A percentile compares a stretch with the other conserved stretches of the same genome.
phyloP scores from a whole-genome alignment of 768 basidiomycete species.

The Brasilioporus rufonigricans region DNA sequence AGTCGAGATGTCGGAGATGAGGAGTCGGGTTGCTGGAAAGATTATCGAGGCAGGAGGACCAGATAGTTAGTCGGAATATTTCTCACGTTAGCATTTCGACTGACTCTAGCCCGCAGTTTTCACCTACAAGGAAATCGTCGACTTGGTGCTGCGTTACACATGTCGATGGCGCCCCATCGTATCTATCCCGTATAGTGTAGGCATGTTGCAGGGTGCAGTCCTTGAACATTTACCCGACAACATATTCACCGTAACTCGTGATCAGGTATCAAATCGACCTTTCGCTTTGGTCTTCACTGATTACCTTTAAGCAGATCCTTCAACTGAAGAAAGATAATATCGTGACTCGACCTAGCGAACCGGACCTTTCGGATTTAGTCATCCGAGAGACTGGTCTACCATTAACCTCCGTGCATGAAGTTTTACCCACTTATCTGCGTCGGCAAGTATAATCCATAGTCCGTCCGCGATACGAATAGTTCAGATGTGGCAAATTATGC shows the following conservation, averaged over 20 bases:
- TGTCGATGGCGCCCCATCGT: slow-evolving; percentile 54
- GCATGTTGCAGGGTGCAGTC: slow-evolving; percentile 61
- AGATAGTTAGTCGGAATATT: slow-evolving; percentile 40
- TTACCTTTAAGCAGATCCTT: slow-evolving; percentile 43
- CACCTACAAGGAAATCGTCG: slow-evolving; percentile 67
- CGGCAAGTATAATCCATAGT: background rate
- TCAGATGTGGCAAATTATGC: too few species aligned
- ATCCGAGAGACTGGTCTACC: slow-evolving; percentile 35
- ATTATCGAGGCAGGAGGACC: slow-evolving; percentile 50
- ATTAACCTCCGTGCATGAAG: slow-evolving; percentile 48
- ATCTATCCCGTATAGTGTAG: slow-evolving; percentile 61
- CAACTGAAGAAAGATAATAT: slow-evolving; percentile 64
- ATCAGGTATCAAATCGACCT: slow-evolving; percentile 46
- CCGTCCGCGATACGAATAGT: too few species aligned
- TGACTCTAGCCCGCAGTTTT: slow-evolving; percentile 45
- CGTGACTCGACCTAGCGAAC: slow-evolving; percentile 34
- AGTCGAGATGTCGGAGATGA: slow-evolving; percentile 39
- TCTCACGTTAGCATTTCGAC: slow-evolving; percentile 35
- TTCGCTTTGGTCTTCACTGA: background rate
- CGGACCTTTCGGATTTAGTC: slow-evolving; percentile 36
- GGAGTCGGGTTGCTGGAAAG: slow-evolving; percentile 38
- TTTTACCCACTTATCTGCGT: slow-evolving; percentile 52
- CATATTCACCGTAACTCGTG: slow-evolving; percentile 65
- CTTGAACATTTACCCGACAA: slow-evolving; percentile 62
- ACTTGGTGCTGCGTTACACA: slow-evolving; percentile 55